phyloP scores from a whole-genome alignment of 345 rosid species.

The Chamaenerion angustifolium region DNA sequence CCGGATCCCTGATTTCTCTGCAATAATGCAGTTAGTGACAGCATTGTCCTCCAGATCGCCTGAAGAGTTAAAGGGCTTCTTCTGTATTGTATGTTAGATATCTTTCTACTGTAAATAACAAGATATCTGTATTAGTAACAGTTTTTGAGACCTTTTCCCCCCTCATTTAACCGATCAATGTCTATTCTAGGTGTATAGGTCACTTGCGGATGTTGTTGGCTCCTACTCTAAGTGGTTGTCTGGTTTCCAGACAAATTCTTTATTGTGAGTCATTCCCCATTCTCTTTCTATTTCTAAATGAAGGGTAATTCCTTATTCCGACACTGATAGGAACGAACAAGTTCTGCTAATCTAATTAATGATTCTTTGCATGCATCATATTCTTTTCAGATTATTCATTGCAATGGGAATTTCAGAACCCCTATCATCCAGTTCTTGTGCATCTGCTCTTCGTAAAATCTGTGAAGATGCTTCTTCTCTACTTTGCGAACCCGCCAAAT shows the following conservation, averaged over 20 bases:
- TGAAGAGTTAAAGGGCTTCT: slow-evolving; percentile 60
- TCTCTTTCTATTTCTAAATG: slow-evolving; percentile 2
- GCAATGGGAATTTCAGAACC: slow-evolving; percentile 83
- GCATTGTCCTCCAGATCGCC: slow-evolving; percentile 47
- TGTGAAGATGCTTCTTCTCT: slow-evolving; percentile 73
- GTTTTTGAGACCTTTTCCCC: slow-evolving; percentile 1
- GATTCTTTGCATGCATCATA: neutral
- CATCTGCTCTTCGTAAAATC: slow-evolving; percentile 70
- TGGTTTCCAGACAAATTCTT: slow-evolving; percentile 43
- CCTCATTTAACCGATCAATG: neutral
- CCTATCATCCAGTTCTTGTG: slow-evolving; percentile 69
- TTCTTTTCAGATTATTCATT: slow-evolving; percentile 77
- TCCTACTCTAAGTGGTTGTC: slow-evolving; percentile 90
- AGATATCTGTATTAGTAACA: neutral
- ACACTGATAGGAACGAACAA: neutral
- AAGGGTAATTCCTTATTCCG: neutral
- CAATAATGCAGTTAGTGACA: slow-evolving; percentile 67
- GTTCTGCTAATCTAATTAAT: slow-evolving; percentile 1
- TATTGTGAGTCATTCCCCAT: slow-evolving; percentile 46
- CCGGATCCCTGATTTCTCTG: slow-evolving; percentile 53
- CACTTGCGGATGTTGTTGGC: slow-evolving; percentile 85
- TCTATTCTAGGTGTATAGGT: slow-evolving; percentile 69
- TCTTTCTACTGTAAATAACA: neutral
- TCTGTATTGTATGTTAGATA: slow-evolving; percentile 53
- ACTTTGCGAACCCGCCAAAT: slow-evolving; percentile 63